Evolutionary conservation across 768 basidiomycete genomes (phyloP).

Genomic region (Xanthoconium stramineum): DNA sequence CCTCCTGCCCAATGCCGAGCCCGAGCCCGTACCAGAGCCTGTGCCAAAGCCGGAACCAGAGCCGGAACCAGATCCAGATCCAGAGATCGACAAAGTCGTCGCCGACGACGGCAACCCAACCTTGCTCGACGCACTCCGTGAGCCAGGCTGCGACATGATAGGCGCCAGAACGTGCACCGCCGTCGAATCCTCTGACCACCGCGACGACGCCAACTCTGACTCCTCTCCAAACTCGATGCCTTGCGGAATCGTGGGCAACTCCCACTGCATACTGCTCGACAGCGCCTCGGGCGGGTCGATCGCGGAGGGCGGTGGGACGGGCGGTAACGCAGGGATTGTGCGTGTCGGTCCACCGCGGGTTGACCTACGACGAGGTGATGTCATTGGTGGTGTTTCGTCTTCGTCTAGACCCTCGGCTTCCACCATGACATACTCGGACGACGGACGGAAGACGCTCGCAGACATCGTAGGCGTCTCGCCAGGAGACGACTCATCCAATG

Average conservation of each 20-base stretch:
- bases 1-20: not conserved
- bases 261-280: slow-evolving; percentile 56
- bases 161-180: slow-evolving; percentile 29
- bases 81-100: slow-evolving; percentile 4
- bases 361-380: slow-evolving; percentile 41
- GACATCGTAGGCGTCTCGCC: slow-evolving; percentile 8
- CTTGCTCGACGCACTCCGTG: slow-evolving; percentile 10
- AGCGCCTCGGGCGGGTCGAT: slow-evolving; percentile 32
- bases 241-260: slow-evolving; percentile 58
- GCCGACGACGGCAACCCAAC: slow-evolving; percentile 1
- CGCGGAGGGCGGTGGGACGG: slow-evolving; percentile 39
- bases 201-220: slow-evolving; percentile 45
- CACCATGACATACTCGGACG: slow-evolving; percentile 62
- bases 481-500: slow-evolving; percentile 29
- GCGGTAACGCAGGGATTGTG: slow-evolving; percentile 26
- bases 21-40: not conserved
- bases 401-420: slow-evolving; percentile 45
- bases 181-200: slow-evolving; percentile 62
- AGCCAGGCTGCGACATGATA: slow-evolving; percentile 4
- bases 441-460: slow-evolving; percentile 17
- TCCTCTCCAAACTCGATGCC: slow-evolving; percentile 49
- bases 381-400: slow-evolving; percentile 16
- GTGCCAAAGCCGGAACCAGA: not conserved
- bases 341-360: slow-evolving; percentile 23
- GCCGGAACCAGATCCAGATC: not conserved